Conservation (phyloP, 768 basidiomycete species). For the Amylocystis lapponica region DNA sequence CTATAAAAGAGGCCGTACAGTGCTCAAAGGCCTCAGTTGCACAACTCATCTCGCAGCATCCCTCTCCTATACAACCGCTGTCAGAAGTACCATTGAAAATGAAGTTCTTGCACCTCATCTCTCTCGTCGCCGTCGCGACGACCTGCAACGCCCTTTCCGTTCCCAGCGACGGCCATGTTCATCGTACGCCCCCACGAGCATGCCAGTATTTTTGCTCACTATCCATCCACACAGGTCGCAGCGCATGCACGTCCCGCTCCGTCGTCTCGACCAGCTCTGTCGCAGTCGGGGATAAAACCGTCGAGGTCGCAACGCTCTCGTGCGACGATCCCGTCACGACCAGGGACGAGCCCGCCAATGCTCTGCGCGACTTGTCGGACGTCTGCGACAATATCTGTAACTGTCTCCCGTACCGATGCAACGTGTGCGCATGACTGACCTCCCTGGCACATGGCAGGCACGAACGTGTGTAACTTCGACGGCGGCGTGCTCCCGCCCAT, state of each 20-base stretch:
- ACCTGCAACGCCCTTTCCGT: not conserved
- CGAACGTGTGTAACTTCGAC: conserved; percentile 9
- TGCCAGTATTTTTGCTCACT: no score
- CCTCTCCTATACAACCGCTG: no score
- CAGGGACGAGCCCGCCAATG: not conserved
- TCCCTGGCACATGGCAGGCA: conserved; percentile 7
- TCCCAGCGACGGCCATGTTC: not conserved
- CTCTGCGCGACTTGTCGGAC: conserved; percentile 1
- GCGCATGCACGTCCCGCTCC: not conserved
- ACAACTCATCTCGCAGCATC: not conserved
- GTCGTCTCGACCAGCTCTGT: conserved; percentile 1
- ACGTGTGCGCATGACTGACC: not conserved
- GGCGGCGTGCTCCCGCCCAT: conserved; percentile 13
- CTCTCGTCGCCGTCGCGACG: not conserved
- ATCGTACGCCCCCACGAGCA: not conserved
- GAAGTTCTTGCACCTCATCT: not conserved
- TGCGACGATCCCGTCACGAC: conserved; percentile 6
- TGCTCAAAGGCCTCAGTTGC: not conserved
- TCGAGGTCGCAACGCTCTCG: conserved; percentile 9
- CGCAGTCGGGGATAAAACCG: conserved; percentile 6
- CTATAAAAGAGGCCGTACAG: not conserved
- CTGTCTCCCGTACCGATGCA: not conserved
- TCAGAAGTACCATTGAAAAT: no score
- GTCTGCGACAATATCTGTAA: conserved; percentile 16
- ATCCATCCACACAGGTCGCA: not conserved